Evolutionary conservation across 164 flowering plant species (phyloP).

Genomic region (Houttuynia cordata): DNA sequence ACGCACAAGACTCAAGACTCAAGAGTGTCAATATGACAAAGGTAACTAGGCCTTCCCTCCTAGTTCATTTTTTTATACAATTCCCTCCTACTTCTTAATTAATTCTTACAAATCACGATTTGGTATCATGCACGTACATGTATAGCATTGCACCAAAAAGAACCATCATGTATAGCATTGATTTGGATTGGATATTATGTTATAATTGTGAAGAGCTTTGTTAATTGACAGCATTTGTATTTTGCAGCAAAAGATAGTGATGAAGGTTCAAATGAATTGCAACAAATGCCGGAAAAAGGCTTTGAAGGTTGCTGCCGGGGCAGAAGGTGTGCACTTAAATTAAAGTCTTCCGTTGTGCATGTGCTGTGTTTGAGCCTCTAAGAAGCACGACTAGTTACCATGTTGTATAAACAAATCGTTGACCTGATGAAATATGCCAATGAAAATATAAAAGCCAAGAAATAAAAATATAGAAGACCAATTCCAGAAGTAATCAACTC

Average conservation of each 20-base stretch:
- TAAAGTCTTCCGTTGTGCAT: neutral
- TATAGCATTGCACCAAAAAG: too few relatives aligned
- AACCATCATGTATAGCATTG: too few relatives aligned
- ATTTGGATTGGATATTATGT: neutral
- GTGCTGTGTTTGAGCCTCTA: too few relatives aligned
- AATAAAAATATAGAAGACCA: too few relatives aligned
- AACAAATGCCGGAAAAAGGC: neutral
- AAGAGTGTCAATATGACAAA: too few relatives aligned
- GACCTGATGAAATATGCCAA: neutral
- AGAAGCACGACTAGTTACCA: neutral
- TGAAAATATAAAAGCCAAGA: neutral
- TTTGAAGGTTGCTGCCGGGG: neutral
- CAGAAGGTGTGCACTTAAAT: neutral
- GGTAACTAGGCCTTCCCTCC: too few relatives aligned
- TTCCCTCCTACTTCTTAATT: neutral
- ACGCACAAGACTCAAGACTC: too few relatives aligned
- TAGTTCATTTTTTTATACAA: neutral
- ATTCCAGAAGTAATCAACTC: too few relatives aligned
- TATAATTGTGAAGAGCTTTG: neutral
- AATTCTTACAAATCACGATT: neutral
- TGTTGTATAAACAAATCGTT: neutral
- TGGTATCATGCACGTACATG: too few relatives aligned
- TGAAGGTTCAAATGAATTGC: slow-evolving; percentile 1
- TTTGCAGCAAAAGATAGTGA: slow-evolving; percentile 1
- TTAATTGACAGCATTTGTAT: neutral